These are phyloP conservation scores for Colletotrichum sp. DNA, from an alignment of 2,329 filamentous ascomycete genomes.

Conservation along the genomic window DNA sequence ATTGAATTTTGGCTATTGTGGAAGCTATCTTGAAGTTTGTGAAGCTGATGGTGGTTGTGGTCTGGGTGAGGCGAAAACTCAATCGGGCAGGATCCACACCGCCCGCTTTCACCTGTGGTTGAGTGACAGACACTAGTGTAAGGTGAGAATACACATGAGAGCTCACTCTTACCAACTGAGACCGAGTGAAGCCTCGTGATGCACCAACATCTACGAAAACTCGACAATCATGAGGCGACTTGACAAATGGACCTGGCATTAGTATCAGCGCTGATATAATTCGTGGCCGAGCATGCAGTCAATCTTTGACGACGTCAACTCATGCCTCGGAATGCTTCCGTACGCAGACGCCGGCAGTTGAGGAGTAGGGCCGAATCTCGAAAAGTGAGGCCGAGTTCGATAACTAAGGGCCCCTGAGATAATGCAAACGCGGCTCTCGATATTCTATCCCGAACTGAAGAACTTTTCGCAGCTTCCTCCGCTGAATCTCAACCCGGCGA, in stretches of 20 bases:
- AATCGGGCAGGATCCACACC: conserved; percentile 15
- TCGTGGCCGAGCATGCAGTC: neutral
- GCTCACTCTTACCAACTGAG: neutral
- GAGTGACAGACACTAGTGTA: neutral
- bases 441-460: neutral
- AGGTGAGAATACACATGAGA: neutral
- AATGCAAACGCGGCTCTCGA: neutral
- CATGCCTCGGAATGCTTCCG: neutral
- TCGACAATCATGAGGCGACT: neutral
- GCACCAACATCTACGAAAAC: neutral
- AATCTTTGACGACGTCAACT: neutral
- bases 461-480: conserved; percentile 13
- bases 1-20: neutral
- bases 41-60: neutral
- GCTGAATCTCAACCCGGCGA: conserved; percentile 14
- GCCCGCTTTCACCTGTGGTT: neutral
- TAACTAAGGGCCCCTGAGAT: neutral
- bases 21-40: neutral
- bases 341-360: neutral
- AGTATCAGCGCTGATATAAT: neutral
- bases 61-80: conserved; percentile 17
- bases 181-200: neutral
- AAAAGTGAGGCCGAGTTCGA: neutral
- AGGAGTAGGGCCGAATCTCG: neutral
- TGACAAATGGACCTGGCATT: neutral